Percentiles rank a stretch among this genome's conserved stretches.
phyloP scores from a whole-genome alignment of 1,284 basidiomycete genomes.

The Athelia sp. region DNA sequence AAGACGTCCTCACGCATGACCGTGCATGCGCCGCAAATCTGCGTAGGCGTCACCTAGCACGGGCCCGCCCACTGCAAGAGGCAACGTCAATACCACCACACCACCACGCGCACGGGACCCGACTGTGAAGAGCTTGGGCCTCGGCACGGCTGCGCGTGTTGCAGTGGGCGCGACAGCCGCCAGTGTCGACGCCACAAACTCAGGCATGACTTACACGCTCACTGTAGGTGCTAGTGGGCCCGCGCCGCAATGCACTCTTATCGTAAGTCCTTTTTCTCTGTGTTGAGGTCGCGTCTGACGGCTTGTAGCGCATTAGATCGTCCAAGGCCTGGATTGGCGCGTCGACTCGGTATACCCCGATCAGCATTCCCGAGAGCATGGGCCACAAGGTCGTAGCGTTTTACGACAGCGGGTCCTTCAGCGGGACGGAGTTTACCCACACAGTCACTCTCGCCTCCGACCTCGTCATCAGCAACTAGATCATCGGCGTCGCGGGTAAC shows the following conservation, averaged over 20 bases:
- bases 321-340: conserved; percentile 46
- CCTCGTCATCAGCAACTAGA: conserved; percentile 43
- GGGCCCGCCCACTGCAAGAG: conserved; percentile 32
- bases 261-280: conserved; percentile 46
- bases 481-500: conserved; percentile 43
- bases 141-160: conserved; percentile 11
- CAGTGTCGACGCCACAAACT: conserved; percentile 4
- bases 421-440: conserved; percentile 46
- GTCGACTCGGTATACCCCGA: too few species aligned
- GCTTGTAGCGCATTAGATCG: conserved; percentile 20
- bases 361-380: conserved; percentile 38
- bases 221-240: conserved; percentile 44
- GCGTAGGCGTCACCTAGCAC: conserved; percentile 44
- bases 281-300: too few species aligned
- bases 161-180: conserved; percentile 14
- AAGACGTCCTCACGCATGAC: too few species aligned
- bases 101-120: conserved; percentile 4
- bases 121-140: too few species aligned
- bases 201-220: conserved; percentile 40
- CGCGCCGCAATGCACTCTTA: conserved; percentile 37
- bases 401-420: conserved; percentile 49
- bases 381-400: conserved; percentile 37
- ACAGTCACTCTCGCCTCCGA: conserved; percentile 35
- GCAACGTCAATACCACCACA: conserved; percentile 22
- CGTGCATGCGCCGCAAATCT: too few species aligned